Base-by-base conservation (phyloP, 306 rosid genomes). In the Prosopis cineraria region DNA sequence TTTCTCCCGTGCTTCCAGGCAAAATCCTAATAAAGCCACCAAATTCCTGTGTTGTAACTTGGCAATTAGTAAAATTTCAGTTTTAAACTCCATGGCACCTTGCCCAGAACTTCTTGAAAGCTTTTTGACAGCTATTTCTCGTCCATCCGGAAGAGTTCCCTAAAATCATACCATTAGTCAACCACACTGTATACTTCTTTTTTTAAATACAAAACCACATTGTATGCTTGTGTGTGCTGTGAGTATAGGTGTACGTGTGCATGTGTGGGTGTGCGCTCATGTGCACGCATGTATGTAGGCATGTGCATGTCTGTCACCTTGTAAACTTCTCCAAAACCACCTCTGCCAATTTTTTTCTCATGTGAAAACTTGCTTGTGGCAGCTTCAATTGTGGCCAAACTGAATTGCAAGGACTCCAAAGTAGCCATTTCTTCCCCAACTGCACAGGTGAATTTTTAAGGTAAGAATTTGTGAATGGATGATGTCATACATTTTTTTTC, bases 11-110 rank as follows among this genome's bases (percentile, higher is more conserved):
- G 73, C 83, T 45, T 85, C 75, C 31, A 85, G 59, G 75, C 93
- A 91, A 68, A 85, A 89, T 40, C 96, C 93, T 11, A 82, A 10
- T 16, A 91, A 79, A 8, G 83, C 52, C 36, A 87, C 89, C 17
- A 91, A 60, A 79, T 87, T 91, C 83, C 83, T 89, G 17, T 85
- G 93, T 39, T 91, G 93, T 68, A 89, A 93, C 31, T 85, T 87
- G 58, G 83, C 83, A 34, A 91, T 81, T 43, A 89, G 44, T 47
- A 80, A 40, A 69, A 85, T 81, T 56, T 91, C 93, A 70, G 86
- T 91, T 72, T 75, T 89, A 75, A 89, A 91, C 64, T 87, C 90
- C 47, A 22, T 62, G 40, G 47, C 75, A 5, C 91, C 96, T 81
- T 87, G 89, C 30, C 72, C 60, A 1, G 93, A 91, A 50, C 47